These are phyloP conservation scores for Fusarium transvaalense DNA, from an alignment of 2,329 filamentous ascomycete species.

Conservation along the genomic window DNA sequence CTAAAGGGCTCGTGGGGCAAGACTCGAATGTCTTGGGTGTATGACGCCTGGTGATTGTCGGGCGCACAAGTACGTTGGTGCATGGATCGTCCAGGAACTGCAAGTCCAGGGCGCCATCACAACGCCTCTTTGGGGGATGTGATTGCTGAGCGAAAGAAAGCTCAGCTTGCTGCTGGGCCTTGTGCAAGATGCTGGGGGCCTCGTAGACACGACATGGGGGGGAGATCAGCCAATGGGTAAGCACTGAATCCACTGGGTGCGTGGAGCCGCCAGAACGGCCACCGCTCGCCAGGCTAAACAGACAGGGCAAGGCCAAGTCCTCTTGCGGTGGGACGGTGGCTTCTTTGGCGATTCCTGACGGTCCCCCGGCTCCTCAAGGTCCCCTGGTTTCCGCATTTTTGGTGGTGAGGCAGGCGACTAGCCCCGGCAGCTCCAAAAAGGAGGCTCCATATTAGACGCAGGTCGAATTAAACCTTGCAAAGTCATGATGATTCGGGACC, in stretches of 20 bases:
- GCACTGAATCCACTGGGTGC: slow-evolving; percentile 29
- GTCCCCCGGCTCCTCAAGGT: slow-evolving; percentile 25
- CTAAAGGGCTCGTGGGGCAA: slow-evolving; percentile 42
- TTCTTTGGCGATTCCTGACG: slow-evolving; percentile 34
- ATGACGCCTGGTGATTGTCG: slow-evolving; percentile 40
- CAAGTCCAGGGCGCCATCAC: slow-evolving; percentile 44
- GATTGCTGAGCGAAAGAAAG: slow-evolving; percentile 42
- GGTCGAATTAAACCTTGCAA: slow-evolving; percentile 33
- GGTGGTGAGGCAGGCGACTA: slow-evolving; percentile 44
- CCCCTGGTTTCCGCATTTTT: slow-evolving; percentile 34
- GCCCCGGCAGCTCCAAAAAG: slow-evolving; percentile 42
- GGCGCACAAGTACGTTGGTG: slow-evolving; percentile 38
- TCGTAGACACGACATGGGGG: slow-evolving; percentile 34
- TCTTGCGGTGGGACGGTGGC: slow-evolving; percentile 40
- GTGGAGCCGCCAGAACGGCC: slow-evolving; percentile 42
- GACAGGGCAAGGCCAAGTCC: slow-evolving; percentile 38
- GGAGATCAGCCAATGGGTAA: slow-evolving; percentile 40
- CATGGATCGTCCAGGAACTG: slow-evolving; percentile 46
- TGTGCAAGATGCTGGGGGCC: slow-evolving; percentile 21
- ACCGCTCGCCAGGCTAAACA: slow-evolving; percentile 42
- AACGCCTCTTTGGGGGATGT: slow-evolving; percentile 42
- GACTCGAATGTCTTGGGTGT: slow-evolving; percentile 41
- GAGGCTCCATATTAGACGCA: slow-evolving; percentile 26
- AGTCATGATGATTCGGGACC: slow-evolving; percentile 32
- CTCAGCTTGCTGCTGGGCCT: slow-evolving; percentile 18